Conservation (phyloP, 768 basidiomycete genomes). For the Lyophyllum atratum region DNA sequence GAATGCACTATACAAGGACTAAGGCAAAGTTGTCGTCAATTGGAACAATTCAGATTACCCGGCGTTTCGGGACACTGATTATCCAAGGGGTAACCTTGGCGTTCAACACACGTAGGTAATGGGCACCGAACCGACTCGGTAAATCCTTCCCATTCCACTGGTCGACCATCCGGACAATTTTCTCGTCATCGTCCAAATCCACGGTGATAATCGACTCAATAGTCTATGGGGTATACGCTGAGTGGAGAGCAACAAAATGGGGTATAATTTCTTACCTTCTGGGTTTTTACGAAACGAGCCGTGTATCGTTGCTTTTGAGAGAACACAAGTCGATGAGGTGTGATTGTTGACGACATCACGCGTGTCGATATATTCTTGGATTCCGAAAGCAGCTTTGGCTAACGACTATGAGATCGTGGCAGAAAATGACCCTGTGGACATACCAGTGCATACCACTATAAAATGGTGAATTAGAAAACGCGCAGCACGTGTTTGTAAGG, state of each 20-base stretch:
- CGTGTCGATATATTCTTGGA: conserved; percentile 53
- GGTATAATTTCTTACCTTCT: conserved; percentile 42
- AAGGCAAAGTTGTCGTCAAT: not conserved
- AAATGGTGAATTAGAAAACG: not conserved
- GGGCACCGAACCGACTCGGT: conserved; percentile 48
- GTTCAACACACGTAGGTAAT: conserved; percentile 48
- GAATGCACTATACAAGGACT: not conserved
- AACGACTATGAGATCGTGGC: conserved; percentile 3
- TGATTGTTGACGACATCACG: conserved; percentile 58
- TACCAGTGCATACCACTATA: conserved; percentile 57
- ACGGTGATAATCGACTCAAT: conserved; percentile 63
- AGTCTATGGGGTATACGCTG: conserved; percentile 34
- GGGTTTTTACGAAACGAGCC: conserved; percentile 47
- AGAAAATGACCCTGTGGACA: conserved; percentile 12
- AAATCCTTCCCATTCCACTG: conserved; percentile 60
- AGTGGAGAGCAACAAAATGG: not conserved
- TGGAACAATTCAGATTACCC: not conserved
- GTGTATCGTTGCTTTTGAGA: conserved; percentile 65
- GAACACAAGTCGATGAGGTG: conserved; percentile 63
- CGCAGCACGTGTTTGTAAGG: not conserved
- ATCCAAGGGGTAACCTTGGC: conserved; percentile 58
- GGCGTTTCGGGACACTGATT: conserved; percentile 46
- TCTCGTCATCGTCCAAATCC: conserved; percentile 66
- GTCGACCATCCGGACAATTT: conserved; percentile 58
- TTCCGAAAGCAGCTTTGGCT: conserved; percentile 58